phyloP scores from a whole-genome alignment of 371 early-diverging fungal genomes.

The Synchytrium microbalum region DNA sequence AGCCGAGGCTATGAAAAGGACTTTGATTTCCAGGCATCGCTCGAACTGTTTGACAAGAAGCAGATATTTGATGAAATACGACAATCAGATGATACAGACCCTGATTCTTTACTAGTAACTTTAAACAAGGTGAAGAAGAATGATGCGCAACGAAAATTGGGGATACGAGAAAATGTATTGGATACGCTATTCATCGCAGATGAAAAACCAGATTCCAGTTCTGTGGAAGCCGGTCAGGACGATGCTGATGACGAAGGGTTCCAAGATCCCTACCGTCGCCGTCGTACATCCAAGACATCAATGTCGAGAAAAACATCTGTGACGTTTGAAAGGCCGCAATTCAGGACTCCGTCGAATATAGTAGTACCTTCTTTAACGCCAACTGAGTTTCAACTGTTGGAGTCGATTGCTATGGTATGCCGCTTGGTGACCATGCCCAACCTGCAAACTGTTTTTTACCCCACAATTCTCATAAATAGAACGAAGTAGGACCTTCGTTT shows the following conservation, averaged over 20 bases:
- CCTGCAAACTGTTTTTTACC: no score
- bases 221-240: slow-evolving; percentile 32
- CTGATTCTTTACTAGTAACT: slow-evolving; percentile 61
- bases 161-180: slow-evolving; percentile 30
- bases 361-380: slow-evolving; percentile 4
- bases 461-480: no score
- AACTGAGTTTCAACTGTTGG: slow-evolving; percentile 10
- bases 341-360: not conserved
- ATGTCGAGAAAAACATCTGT: slow-evolving; percentile 7
- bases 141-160: slow-evolving; percentile 19
- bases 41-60: slow-evolving; percentile 59
- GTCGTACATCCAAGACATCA: not conserved
- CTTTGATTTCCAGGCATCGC: slow-evolving; percentile 74
- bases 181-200: slow-evolving; percentile 11
- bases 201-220: slow-evolving; percentile 9
- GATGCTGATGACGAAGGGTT: slow-evolving; percentile 18
- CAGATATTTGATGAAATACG: slow-evolving; percentile 74
- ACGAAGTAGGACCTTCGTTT: slow-evolving; percentile 57
- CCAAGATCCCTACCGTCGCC: not conserved
- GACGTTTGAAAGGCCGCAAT: slow-evolving; percentile 15
- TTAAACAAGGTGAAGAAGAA: slow-evolving; percentile 39
- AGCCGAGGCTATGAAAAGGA: slow-evolving; percentile 48
- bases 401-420: slow-evolving; percentile 38
- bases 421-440: slow-evolving; percentile 53
- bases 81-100: slow-evolving; percentile 53